Evolutionary conservation across 805 yeast genomes (phyloP).

Genomic region (Kodamaea nitidulidarum): DNA sequence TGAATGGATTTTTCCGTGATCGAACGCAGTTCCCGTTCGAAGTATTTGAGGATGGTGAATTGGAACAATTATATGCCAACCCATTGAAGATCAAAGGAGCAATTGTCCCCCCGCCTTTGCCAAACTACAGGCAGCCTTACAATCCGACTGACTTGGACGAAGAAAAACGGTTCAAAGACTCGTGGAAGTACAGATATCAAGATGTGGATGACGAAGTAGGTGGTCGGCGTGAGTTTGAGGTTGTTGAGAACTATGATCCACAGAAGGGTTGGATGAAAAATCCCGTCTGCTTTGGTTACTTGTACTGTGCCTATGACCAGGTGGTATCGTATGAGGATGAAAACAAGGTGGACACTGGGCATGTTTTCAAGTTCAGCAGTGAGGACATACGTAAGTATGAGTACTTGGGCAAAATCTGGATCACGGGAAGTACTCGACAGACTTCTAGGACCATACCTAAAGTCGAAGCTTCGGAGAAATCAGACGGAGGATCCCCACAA

Average conservation of each 20-base stretch:
- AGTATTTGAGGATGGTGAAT: slow-evolving; percentile 14
- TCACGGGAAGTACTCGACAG: slow-evolving; percentile 18
- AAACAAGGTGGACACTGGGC: slow-evolving; percentile 20
- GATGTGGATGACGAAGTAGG: slow-evolving; percentile 31
- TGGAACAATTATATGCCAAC: slow-evolving; percentile 17
- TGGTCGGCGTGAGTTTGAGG: slow-evolving; percentile 11
- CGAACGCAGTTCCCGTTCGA: slow-evolving; percentile 26
- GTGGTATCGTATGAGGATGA: slow-evolving; percentile 19
- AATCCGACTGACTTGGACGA: slow-evolving; percentile 17
- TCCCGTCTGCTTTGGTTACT: slow-evolving; percentile 31
- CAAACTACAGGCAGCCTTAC: slow-evolving; percentile 22
- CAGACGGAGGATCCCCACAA: neutral
- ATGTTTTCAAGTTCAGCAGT: slow-evolving; percentile 19
- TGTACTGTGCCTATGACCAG: slow-evolving; percentile 37
- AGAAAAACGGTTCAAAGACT: slow-evolving; percentile 16
- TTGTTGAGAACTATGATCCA: slow-evolving; percentile 26
- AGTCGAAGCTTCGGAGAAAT: neutral
- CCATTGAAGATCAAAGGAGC: slow-evolving; percentile 36
- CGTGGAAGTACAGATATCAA: slow-evolving; percentile 21
- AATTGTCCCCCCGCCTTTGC: slow-evolving; percentile 38
- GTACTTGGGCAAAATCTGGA: slow-evolving; percentile 36
- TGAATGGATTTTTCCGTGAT: slow-evolving; percentile 35
- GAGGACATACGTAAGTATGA: slow-evolving; percentile 18
- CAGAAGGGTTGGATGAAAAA: slow-evolving; percentile 43
- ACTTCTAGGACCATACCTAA: slow-evolving; percentile 6